phyloP scores from a whole-genome alignment of 2,329 filamentous ascomycete species.

The Phyllachora maydis region DNA sequence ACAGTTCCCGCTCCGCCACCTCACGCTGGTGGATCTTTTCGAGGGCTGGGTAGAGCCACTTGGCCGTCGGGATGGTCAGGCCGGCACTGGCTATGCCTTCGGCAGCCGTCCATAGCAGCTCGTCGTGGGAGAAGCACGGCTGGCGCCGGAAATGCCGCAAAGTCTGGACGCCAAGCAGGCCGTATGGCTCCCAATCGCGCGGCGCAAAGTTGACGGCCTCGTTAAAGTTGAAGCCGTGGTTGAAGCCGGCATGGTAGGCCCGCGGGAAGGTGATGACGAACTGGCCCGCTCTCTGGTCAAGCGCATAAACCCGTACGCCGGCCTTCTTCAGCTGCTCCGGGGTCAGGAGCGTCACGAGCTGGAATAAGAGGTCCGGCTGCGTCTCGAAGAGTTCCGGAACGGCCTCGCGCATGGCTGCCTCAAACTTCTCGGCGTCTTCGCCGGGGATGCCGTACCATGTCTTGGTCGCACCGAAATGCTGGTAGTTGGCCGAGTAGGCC shows the following conservation, averaged over 20 bases:
- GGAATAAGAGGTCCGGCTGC: slow-evolving; percentile 88
- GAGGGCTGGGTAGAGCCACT: slow-evolving; percentile 82
- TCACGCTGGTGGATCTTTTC: slow-evolving; percentile 62
- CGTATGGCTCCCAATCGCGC: slow-evolving; percentile 83
- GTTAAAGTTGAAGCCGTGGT: slow-evolving; percentile 97
- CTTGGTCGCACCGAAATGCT: slow-evolving; percentile 95
- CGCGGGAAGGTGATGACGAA: slow-evolving; percentile 94
- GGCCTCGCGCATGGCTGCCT: slow-evolving; percentile 83
- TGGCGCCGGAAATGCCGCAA: slow-evolving; percentile 76
- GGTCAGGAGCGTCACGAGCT: slow-evolving; percentile 87
- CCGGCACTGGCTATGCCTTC: slow-evolving; percentile 46
- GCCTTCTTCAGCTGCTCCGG: slow-evolving; percentile 86
- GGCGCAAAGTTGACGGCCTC: slow-evolving; percentile 98
- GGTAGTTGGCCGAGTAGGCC: slow-evolving; percentile 93
- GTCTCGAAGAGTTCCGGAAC: slow-evolving; percentile 94
- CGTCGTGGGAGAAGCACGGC: slow-evolving; percentile 94
- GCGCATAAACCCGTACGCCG: slow-evolving; percentile 76
- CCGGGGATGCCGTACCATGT: slow-evolving; percentile 98
- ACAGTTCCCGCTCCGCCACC: slow-evolving; percentile 41
- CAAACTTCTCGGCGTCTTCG: slow-evolving; percentile 84
- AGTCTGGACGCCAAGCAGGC: slow-evolving; percentile 67
- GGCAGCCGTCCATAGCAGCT: slow-evolving; percentile 78
- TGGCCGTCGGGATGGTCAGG: slow-evolving; percentile 67
- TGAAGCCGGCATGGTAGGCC: slow-evolving; percentile 95
- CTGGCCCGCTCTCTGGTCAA: slow-evolving; percentile 92